Evolutionary conservation across 2,329 filamentous ascomycete species (phyloP).

Genomic region (Diplodia intermedia): DNA sequence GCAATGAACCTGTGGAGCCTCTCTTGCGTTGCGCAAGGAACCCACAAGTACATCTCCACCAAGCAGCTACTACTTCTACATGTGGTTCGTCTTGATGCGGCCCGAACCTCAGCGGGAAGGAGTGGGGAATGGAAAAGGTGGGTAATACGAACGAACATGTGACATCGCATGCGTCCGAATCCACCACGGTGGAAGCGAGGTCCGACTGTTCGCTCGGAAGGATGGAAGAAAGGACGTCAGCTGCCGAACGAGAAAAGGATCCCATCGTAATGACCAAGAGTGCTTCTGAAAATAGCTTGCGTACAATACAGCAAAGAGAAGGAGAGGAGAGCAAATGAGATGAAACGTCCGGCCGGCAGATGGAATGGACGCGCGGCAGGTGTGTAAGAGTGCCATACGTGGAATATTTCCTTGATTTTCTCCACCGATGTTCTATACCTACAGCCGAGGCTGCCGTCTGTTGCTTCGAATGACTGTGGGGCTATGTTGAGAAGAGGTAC

Average conservation of each 20-base stretch:
- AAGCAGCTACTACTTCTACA: not conserved
- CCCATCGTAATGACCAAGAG: not conserved
- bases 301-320: not conserved
- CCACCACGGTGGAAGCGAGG: not conserved
- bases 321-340: not conserved
- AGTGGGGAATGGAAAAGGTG: not conserved
- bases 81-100: not conserved
- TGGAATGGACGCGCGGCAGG: not conserved
- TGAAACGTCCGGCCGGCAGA: not conserved
- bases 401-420: not conserved
- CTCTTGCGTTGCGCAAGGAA: not conserved
- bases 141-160: not conserved
- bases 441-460: not conserved
- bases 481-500: not conserved
- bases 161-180: not conserved
- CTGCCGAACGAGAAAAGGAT: not conserved
- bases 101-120: not conserved
- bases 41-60: not conserved
- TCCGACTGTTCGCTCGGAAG: not conserved
- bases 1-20: not conserved
- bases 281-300: not conserved
- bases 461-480: not conserved
- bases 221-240: not conserved
- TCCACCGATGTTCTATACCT: not conserved
- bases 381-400: not conserved